A percentile compares a stretch with the other conserved stretches of the same genome.
Evolutionary conservation across 768 basidiomycete species (phyloP).

Genomic region (Calvatia gigantea): DNA sequence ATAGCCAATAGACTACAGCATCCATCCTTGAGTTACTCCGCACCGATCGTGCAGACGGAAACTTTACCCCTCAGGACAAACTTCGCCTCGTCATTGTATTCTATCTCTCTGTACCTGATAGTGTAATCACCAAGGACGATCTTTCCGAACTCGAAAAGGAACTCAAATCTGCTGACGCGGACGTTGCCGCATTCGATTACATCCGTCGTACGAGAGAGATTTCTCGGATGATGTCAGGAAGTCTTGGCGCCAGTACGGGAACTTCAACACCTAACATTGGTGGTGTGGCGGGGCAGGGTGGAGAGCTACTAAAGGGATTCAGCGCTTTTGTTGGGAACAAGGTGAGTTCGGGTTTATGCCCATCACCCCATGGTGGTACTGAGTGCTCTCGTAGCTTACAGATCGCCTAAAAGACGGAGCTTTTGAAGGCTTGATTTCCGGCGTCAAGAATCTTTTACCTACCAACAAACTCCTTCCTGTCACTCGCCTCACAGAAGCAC

Average conservation of each 20-base stretch:
- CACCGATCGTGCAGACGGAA: conserved; percentile 57
- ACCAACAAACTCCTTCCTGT: conserved; percentile 91
- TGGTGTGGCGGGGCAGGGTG: conserved; percentile 59
- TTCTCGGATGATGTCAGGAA: conserved; percentile 81
- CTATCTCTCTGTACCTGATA: conserved; percentile 85
- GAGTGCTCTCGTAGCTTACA: conserved; percentile 58
- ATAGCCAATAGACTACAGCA: conserved; percentile 54
- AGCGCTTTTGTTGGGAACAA: conserved; percentile 80
- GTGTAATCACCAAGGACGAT: conserved; percentile 82
- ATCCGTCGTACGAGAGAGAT: conserved; percentile 91
- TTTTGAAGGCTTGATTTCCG: conserved; percentile 94
- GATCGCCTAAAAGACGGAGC: conserved; percentile 93
- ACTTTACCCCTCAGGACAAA: conserved; percentile 77
- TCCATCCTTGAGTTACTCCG: conserved; percentile 88
- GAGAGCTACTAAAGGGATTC: conserved; percentile 92
- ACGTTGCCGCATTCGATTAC: conserved; percentile 84
- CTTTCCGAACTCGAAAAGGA: conserved; percentile 84
- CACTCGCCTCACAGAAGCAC: conserved; percentile 89
- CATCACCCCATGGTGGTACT: background rate
- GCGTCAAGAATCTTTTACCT: conserved; percentile 97
- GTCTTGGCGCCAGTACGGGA: conserved; percentile 16
- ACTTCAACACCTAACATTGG: conserved; percentile 62
- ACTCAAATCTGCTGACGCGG: conserved; percentile 77
- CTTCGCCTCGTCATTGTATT: conserved; percentile 93
- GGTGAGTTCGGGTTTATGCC: conserved; percentile 39